Evolutionary conservation across 345 rosid genomes (phyloP).

Genomic region (Raphanus raphanistrum): DNA sequence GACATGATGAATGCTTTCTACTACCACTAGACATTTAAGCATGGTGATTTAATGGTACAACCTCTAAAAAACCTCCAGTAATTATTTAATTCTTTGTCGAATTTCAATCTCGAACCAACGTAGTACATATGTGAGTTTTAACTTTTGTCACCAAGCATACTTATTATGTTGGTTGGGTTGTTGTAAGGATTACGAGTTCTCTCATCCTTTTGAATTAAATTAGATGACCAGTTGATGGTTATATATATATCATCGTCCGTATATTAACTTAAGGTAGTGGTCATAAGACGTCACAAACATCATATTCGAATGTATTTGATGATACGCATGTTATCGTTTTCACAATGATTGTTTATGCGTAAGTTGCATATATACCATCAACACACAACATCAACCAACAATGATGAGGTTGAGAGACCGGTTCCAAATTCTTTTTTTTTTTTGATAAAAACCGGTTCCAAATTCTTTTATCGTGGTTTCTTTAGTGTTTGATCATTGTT

Average conservation of each 20-base stretch:
- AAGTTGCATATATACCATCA: neutral
- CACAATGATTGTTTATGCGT: neutral
- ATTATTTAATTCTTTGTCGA: neutral
- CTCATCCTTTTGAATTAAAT: neutral
- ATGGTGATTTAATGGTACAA: constrained; percentile 2
- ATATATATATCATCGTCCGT: neutral
- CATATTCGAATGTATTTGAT: constrained; percentile 1
- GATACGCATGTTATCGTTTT: neutral
- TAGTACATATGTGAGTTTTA: neutral
- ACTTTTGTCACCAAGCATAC: neutral
- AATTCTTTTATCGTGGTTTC: neutral
- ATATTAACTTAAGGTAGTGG: neutral
- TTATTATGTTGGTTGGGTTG: constrained; percentile 10
- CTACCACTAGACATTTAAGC: constrained; percentile 5
- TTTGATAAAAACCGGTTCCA: too few relatives aligned
- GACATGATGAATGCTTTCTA: neutral
- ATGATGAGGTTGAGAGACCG: neutral
- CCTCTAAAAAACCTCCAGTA: neutral
- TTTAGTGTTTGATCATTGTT: neutral
- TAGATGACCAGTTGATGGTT: neutral
- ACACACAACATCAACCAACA: neutral
- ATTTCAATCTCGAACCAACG: neutral
- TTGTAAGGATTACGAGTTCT: neutral
- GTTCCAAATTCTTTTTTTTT: too few relatives aligned
- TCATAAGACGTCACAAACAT: neutral